Percentiles rank a stretch among this genome's conserved stretches.
These are phyloP conservation scores for Cladosporium phlei DNA, from an alignment of 2,329 filamentous ascomycete genomes.

Conservation along the genomic window DNA sequence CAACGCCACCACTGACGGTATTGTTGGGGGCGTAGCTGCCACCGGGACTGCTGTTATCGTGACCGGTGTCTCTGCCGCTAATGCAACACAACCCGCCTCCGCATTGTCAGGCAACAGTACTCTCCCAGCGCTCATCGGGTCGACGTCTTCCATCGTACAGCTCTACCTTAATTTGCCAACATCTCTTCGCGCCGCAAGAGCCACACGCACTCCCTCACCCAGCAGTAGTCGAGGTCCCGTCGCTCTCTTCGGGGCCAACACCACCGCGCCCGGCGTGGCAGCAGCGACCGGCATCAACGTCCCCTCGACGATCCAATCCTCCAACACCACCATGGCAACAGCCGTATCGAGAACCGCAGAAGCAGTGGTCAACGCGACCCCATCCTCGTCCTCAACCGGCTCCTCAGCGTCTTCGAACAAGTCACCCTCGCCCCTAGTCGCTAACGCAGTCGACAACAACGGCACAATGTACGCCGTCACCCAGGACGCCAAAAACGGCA, in stretches of 20 bases:
- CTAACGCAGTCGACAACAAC: conserved; percentile 6
- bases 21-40: conserved; percentile 3
- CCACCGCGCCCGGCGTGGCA: conserved; percentile 1
- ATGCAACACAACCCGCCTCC: conserved; percentile 70
- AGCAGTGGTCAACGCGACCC: background rate
- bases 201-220: background rate
- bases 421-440: no score
- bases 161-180: background rate
- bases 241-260: background rate
- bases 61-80: conserved; percentile 1
- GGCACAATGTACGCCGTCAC: conserved; percentile 12
- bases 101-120: conserved; percentile 92
- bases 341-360: background rate
- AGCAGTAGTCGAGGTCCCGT: background rate
- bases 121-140: conserved; percentile 38
- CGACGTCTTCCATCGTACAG: conserved; percentile 6
- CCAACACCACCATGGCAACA: conserved; percentile 1
- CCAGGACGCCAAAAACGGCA: conserved; percentile 11
- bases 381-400: conserved; percentile 1
- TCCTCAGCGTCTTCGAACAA: background rate
- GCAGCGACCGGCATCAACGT: background rate
- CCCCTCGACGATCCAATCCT: background rate
- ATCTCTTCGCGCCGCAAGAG: background rate
- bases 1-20: conserved; percentile 1
- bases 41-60: conserved; percentile 1